These are phyloP conservation scores for Pleurotus tuoliensis DNA, from an alignment of 768 basidiomycete species.

Conservation along the genomic window DNA sequence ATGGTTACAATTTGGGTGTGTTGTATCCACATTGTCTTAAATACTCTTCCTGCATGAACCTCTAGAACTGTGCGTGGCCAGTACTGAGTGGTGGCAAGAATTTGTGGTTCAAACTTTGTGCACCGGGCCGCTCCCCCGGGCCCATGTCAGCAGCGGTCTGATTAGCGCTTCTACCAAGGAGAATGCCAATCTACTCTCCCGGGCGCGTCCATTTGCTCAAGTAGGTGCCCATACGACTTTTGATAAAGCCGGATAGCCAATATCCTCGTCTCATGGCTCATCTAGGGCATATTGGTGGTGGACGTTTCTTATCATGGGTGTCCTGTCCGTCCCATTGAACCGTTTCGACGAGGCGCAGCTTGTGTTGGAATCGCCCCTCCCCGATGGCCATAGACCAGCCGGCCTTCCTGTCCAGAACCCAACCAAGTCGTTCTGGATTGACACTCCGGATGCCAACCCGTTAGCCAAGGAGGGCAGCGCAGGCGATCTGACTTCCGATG, in stretches of 20 bases:
- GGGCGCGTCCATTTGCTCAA: background rate
- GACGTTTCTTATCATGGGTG: background rate
- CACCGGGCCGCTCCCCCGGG: too few relatives aligned
- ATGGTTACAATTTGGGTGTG: too few relatives aligned
- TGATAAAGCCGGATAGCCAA: background rate
- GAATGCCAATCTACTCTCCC: too few relatives aligned
- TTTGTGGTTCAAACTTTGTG: too few relatives aligned
- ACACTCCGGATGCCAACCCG: constrained; percentile 59
- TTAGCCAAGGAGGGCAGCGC: constrained; percentile 63
- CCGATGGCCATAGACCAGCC: constrained; percentile 5
- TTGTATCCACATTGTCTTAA: too few relatives aligned
- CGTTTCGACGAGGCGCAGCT: constrained; percentile 2
- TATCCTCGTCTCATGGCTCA: background rate
- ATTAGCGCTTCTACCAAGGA: too few relatives aligned
- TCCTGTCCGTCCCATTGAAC: constrained; percentile 1
- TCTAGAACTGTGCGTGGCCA: too few relatives aligned
- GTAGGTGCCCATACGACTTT: background rate
- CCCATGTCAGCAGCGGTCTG: too few relatives aligned
- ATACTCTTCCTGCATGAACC: too few relatives aligned
- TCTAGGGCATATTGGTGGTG: too few relatives aligned
- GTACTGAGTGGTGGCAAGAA: too few relatives aligned
- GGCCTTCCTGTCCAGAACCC: constrained; percentile 55
- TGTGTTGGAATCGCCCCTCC: constrained; percentile 6
- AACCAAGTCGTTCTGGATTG: constrained; percentile 72
- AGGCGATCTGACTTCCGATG: constrained; percentile 51